A percentile compares a stretch with the other conserved stretches of the same genome.
Evolutionary conservation across 148 eudicot genomes (phyloP).

Genomic region (Rhododendron vialii): DNA sequence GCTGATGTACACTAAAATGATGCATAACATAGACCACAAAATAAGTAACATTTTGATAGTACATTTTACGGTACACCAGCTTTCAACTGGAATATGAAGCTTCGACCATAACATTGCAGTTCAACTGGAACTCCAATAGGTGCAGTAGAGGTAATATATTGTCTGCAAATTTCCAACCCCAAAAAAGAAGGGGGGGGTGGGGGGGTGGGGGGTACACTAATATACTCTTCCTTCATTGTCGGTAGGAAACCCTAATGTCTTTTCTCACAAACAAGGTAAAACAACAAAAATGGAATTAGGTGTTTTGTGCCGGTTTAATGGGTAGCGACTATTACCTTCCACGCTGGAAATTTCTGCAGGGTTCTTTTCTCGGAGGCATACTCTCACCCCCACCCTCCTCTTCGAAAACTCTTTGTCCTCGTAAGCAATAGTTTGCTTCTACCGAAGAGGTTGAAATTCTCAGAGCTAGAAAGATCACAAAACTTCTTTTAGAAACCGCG

Average conservation of each 20-base stretch:
- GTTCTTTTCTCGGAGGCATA: conserved; percentile 3
- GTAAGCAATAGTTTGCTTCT: background rate
- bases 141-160: background rate
- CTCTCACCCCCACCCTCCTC: background rate
- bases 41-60: background rate
- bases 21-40: background rate
- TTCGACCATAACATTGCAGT: background rate
- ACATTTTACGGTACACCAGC: background rate
- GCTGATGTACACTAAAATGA: background rate
- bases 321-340: background rate
- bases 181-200: no score
- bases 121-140: background rate
- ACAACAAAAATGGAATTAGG: background rate
- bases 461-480: background rate
- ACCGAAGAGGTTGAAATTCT: background rate
- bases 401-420: background rate
- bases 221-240: background rate
- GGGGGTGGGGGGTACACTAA: background rate
- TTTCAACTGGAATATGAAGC: background rate
- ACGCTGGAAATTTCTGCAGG: conserved; percentile 9
- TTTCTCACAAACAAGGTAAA: background rate
- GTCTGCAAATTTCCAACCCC: background rate
- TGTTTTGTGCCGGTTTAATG: background rate
- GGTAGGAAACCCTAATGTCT: background rate
- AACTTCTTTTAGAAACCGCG: no score